Conservation (phyloP, 495 filamentous ascomycete species). For the Lophiostoma macrostomum region DNA sequence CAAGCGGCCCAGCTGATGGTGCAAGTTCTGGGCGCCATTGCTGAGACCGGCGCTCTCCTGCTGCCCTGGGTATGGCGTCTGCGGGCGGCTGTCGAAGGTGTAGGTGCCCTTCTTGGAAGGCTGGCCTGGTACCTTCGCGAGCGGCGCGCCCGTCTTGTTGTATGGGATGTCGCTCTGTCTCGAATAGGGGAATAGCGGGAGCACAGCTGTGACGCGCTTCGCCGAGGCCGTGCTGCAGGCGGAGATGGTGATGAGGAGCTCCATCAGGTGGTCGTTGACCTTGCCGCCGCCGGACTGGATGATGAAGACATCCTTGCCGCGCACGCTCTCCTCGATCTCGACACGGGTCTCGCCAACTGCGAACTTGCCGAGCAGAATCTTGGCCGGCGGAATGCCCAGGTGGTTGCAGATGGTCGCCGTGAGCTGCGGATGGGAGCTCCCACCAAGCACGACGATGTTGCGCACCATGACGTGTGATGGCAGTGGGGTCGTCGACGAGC, state of each 20-base stretch:
- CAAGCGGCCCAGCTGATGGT: slow-evolving; percentile 62
- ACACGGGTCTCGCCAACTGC: slow-evolving; percentile 90
- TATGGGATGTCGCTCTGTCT: slow-evolving; percentile 94
- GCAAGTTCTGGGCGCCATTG: slow-evolving; percentile 61
- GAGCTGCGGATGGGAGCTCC: slow-evolving; percentile 86
- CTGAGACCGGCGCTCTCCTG: slow-evolving; percentile 58
- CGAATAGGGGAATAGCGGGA: slow-evolving; percentile 95
- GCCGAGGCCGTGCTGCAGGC: slow-evolving; percentile 97
- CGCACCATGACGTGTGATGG: slow-evolving; percentile 74
- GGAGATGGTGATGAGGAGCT: slow-evolving; percentile 92
- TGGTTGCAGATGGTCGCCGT: slow-evolving; percentile 79
- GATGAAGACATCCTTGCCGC: slow-evolving; percentile 97
- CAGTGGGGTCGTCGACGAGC: background rate
- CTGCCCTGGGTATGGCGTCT: slow-evolving; percentile 72
- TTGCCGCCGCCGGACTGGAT: slow-evolving; percentile 85
- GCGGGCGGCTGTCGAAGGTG: slow-evolving; percentile 89
- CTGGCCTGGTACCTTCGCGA: slow-evolving; percentile 60
- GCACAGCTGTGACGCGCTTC: slow-evolving; percentile 83
- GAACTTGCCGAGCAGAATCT: slow-evolving; percentile 85
- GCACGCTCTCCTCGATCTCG: slow-evolving; percentile 91
- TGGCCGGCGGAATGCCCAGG: slow-evolving; percentile 78
- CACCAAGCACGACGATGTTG: slow-evolving; percentile 91
- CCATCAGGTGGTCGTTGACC: slow-evolving; percentile 94
- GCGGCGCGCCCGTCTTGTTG: slow-evolving; percentile 86
- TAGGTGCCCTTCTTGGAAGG: slow-evolving; percentile 50